Percentiles rank a stretch among this genome's conserved stretches.
phyloP scores from a whole-genome alignment of 352 stramenopile genomes.

The Hyaloperonospora arabidopsidis region DNA sequence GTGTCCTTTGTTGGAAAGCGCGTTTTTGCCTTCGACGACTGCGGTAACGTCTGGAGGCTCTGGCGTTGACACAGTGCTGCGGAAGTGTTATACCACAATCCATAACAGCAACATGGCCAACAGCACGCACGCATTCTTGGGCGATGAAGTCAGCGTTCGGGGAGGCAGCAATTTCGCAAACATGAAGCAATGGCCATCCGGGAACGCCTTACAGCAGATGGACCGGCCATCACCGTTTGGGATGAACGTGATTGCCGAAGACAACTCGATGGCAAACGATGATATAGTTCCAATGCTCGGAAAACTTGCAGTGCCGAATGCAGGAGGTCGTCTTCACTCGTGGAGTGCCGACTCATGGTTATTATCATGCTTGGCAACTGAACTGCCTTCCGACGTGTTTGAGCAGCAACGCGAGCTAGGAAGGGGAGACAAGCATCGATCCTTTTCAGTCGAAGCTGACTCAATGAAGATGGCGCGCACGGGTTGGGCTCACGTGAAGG shows the following conservation, averaged over 20 bases:
- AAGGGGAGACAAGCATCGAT: constrained; percentile 19
- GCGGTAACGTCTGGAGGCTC: constrained; percentile 5
- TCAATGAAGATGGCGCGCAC: constrained; percentile 22
- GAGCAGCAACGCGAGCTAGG: constrained; percentile 33
- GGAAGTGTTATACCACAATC: constrained; percentile 81
- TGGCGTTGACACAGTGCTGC: constrained; percentile 64
- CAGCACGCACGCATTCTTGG: constrained; percentile 76
- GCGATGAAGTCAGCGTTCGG: constrained; percentile 79
- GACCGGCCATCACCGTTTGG: constrained; percentile 46
- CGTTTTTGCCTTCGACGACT: constrained; percentile 23
- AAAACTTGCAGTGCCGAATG: constrained; percentile 23
- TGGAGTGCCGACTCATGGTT: constrained; percentile 61
- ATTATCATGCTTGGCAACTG: constrained; percentile 52
- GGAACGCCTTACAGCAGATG: constrained; percentile 21
- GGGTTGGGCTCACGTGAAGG: constrained; percentile 57
- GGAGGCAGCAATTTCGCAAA: constrained; percentile 45
- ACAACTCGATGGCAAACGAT: constrained; percentile 36
- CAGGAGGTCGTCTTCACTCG: constrained; percentile 19
- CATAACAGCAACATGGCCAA: constrained; percentile 82
- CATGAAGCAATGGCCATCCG: constrained; percentile 33
- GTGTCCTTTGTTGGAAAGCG: constrained; percentile 60
- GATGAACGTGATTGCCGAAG: constrained; percentile 67
- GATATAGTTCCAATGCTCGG: constrained; percentile 35
- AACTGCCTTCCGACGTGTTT: constrained; percentile 57
- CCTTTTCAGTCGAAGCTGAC: constrained; percentile 10